Evolutionary conservation across 169 alveolate species (phyloP).

Genomic region (Plasmodium knowlesi): DNA sequence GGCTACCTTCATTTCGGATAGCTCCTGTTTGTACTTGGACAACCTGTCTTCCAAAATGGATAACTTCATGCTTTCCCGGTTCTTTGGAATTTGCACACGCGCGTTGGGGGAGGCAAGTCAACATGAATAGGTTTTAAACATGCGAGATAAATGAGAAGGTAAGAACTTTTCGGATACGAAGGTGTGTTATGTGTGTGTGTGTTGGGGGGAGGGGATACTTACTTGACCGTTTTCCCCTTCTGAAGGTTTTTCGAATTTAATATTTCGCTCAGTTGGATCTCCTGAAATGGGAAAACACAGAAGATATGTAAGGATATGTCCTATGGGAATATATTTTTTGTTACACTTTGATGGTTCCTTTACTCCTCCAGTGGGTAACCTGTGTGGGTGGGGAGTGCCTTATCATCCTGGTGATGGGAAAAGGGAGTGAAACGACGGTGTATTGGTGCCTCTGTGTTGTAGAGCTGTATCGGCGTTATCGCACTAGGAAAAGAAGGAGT

Average conservation of each 20-base stretch:
- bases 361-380: not conserved
- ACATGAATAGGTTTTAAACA: not conserved
- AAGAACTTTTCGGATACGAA: not conserved
- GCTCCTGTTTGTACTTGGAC: slow-evolving; percentile 6
- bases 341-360: not conserved
- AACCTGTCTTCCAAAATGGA: slow-evolving; percentile 26
- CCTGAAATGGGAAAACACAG: not conserved
- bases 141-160: not conserved
- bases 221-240: not conserved
- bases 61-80: not conserved
- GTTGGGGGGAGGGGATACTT: not conserved
- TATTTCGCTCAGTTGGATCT: not conserved
- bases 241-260: not conserved
- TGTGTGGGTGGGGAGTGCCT: not conserved
- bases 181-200: too few species aligned
- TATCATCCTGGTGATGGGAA: not conserved
- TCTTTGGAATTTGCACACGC: not conserved
- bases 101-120: not conserved
- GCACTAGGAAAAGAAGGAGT: not conserved
- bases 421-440: not conserved
- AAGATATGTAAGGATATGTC: not conserved
- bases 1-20: slow-evolving; percentile 20
- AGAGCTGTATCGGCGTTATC: not conserved
- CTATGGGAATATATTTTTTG: not conserved
- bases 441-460: not conserved